These are phyloP conservation scores for Phialophora expanda DNA, from an alignment of 2,329 filamentous ascomycete genomes.

Conservation along the genomic window DNA sequence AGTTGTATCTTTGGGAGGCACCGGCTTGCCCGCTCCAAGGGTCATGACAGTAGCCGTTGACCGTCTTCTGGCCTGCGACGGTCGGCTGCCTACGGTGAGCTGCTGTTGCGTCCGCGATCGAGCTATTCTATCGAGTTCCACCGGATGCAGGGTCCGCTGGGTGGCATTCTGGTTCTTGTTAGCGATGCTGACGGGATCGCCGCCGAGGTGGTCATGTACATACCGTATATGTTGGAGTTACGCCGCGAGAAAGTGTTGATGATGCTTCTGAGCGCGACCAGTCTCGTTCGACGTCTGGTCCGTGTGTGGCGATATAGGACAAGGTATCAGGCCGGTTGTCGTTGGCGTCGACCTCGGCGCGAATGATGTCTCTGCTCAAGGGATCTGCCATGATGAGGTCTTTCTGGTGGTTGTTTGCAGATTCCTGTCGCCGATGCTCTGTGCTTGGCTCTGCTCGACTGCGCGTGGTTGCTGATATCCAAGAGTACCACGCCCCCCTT, in stretches of 20 bases:
- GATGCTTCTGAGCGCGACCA: conserved; percentile 11
- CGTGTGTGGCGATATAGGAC: conserved; percentile 24
- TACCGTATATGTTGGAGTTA: conserved; percentile 20
- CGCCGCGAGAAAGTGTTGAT: not conserved
- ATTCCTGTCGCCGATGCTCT: not conserved
- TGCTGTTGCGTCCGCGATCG: conserved; percentile 32
- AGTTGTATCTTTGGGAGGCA: conserved; percentile 59
- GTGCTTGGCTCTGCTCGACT: not conserved
- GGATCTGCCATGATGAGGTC: conserved; percentile 13
- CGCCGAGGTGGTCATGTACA: not conserved
- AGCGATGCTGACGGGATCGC: not conserved
- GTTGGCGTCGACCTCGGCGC: conserved; percentile 28
- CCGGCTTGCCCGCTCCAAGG: conserved; percentile 61
- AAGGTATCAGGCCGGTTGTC: conserved; percentile 18
- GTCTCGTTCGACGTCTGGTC: conserved; percentile 27
- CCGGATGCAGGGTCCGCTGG: conserved; percentile 13
- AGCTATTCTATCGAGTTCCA: conserved; percentile 20
- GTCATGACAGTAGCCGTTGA: conserved; percentile 43
- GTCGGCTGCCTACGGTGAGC: conserved; percentile 45
- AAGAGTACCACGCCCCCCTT: not conserved
- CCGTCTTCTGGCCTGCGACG: conserved; percentile 45
- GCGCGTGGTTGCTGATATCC: not conserved
- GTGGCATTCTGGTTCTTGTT: conserved; percentile 15
- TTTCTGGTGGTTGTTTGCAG: not conserved
- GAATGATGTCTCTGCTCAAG: conserved; percentile 23